A percentile compares a stretch with the other conserved stretches of the same genome.
phyloP scores from a whole-genome alignment of 495 filamentous ascomycete species.

The Penicillium bialowiezense region DNA sequence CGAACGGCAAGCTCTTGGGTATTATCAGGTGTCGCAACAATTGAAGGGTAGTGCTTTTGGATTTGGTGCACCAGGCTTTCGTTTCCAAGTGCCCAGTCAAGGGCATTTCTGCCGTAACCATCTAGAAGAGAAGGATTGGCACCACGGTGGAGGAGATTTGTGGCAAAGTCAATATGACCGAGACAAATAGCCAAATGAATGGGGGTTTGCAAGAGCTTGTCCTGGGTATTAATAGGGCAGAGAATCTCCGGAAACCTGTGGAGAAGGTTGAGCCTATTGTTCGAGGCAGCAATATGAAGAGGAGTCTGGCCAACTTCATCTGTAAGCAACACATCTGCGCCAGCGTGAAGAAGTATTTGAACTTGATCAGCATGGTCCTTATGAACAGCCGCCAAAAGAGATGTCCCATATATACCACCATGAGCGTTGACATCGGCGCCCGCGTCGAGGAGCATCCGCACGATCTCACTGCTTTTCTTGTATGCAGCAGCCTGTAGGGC shows the following conservation, averaged over 20 bases:
- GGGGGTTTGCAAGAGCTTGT: neutral
- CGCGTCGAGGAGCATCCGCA: conserved; percentile 1
- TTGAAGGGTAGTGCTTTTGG: neutral
- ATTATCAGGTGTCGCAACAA: neutral
- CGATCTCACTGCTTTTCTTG: neutral
- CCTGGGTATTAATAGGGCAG: neutral
- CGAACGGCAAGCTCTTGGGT: conserved; percentile 3
- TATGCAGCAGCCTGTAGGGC: neutral
- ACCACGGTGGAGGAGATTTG: neutral
- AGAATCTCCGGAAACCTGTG: neutral
- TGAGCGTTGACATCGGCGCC: conserved; percentile 1
- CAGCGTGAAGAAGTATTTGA: conserved; percentile 4
- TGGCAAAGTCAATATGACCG: conserved; percentile 4
- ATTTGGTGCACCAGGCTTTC: conserved; percentile 2
- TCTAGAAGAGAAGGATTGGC: conserved; percentile 7
- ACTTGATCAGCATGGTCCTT: neutral
- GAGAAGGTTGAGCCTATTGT: neutral
- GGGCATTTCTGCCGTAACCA: conserved; percentile 8
- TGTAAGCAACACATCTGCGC: conserved; percentile 1
- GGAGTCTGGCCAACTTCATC: conserved; percentile 2
- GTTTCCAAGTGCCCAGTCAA: conserved; percentile 7
- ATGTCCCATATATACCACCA: neutral
- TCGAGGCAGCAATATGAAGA: conserved; percentile 6
- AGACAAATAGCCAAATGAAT: conserved; percentile 1
- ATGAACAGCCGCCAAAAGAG: conserved; percentile 1